Base-by-base conservation (phyloP, 129 eudicot genomes). In the Solidago caesia region DNA sequence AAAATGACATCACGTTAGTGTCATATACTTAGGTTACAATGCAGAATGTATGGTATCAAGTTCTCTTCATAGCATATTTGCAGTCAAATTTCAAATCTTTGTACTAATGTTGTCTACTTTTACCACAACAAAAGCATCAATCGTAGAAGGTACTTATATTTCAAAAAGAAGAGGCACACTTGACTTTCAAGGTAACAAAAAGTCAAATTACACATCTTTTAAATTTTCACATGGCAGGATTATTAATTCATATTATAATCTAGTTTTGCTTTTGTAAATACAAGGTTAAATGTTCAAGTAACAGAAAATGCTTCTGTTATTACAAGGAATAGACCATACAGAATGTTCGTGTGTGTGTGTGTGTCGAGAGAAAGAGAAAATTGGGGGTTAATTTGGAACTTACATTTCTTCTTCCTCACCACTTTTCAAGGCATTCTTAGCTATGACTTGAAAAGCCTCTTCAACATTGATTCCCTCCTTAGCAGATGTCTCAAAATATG, bases 351-450 rank as follows among this genome's bases (percentile, higher is more conserved):
- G 21, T 14, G 59, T 53, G 58, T 52, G 58, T 12, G 59, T 51
- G 57, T 53, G 58, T 52, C 47, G 56, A 44, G 5, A 45, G 59
- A 15, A 14, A 69, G 33, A 60, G 5, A 56, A 12, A 48, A 10
- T 4, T 33, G 2, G 61, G 4, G 71, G 44, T 51, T 9, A 14
- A 52, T 16, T 60, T 59, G 70, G 42, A 48, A 89, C 92, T 88
- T 86, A 93, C 98, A 93, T 88, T 79, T 93, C 98, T 84, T 92
- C 98, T 78, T 93, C 98, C 77, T 93, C 98, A 8, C 91, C 98
- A 73, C 87, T 90, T 83, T 88, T 86, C 67, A 90, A 72, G 70
- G 98, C 98, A 85, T 90, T 88, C 79, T 86, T 93, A 60, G 98
- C 98, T 77, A 93, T 90, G 81, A 85, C 89, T 62, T 90, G 96